Conservation (phyloP, 805 yeast species). For the Kodamaea laetipori region DNA sequence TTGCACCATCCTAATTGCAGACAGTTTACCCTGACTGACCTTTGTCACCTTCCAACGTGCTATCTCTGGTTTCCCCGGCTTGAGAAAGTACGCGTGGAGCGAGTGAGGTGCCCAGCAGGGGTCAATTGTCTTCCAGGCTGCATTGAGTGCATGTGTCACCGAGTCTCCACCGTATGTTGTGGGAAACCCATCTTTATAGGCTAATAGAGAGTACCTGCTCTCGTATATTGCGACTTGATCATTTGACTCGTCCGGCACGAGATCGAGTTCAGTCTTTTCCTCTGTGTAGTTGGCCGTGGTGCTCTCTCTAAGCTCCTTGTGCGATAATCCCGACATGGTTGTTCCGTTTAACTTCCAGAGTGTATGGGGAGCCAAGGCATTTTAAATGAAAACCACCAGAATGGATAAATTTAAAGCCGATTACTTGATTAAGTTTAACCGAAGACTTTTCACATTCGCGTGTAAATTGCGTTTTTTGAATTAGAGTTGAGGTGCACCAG, state of each 20-base stretch:
- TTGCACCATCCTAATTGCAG: constrained; percentile 24
- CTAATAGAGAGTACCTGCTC: constrained; percentile 27
- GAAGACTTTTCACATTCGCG: too few relatives aligned
- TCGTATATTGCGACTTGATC: constrained; percentile 5
- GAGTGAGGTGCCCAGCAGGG: constrained; percentile 25
- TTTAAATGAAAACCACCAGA: too few relatives aligned
- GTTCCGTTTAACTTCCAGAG: too few relatives aligned
- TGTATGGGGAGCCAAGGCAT: too few relatives aligned
- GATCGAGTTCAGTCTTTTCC: neutral
- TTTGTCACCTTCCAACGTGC: constrained; percentile 28
- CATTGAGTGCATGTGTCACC: constrained; percentile 26
- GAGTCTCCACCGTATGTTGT: constrained; percentile 34
- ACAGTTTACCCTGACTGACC: constrained; percentile 26
- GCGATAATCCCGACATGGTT: constrained; percentile 1
- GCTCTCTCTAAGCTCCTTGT: neutral
- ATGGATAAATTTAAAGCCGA: too few relatives aligned
- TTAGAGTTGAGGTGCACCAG: too few relatives aligned
- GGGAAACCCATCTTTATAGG: constrained; percentile 20
- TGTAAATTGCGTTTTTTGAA: too few relatives aligned
- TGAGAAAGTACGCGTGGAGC: constrained; percentile 29
- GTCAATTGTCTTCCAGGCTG: constrained; percentile 31
- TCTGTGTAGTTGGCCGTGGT: neutral
- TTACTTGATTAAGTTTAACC: too few relatives aligned
- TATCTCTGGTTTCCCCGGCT: constrained; percentile 24
- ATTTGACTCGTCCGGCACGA: neutral